phyloP scores from a whole-genome alignment of 257 asterid genomes.

The Forsythia suspensa region DNA sequence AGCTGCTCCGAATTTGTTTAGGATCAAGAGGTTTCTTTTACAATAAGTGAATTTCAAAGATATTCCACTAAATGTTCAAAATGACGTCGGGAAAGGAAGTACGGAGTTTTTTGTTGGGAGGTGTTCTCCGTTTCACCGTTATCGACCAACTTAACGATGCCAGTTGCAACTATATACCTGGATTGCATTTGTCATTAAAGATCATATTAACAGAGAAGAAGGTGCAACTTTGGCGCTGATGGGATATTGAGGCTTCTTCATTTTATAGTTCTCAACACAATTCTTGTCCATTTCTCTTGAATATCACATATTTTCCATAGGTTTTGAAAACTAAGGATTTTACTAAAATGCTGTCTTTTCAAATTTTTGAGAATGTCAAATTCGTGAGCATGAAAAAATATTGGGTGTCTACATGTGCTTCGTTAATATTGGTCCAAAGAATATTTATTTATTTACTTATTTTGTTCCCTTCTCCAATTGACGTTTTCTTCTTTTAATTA shows the following conservation, averaged over 20 bases:
- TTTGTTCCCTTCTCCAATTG: no score
- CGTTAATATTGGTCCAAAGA: not conserved
- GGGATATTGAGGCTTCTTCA: not conserved
- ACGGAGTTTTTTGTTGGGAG: not conserved
- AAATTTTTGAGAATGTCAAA: not conserved
- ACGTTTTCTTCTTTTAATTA: no score
- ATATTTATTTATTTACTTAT: no score
- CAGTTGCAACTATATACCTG: not conserved
- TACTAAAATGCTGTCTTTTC: not conserved
- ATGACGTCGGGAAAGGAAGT: not conserved
- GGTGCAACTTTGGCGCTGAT: not conserved
- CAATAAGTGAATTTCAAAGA: constrained; percentile 45
- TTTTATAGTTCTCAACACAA: not conserved
- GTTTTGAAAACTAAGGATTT: not conserved
- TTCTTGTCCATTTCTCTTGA: not conserved
- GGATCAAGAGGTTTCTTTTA: not conserved
- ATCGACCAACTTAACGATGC: not conserved
- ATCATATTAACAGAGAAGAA: not conserved
- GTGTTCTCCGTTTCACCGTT: not conserved
- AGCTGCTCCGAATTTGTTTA: constrained; percentile 7
- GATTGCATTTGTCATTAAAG: not conserved
- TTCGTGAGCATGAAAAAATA: not conserved
- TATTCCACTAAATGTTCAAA: constrained; percentile 1
- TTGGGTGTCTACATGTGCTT: not conserved
- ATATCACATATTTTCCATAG: not conserved